A percentile compares a stretch with the other conserved stretches of the same genome.
Conservation (phyloP, 139 green algal species). For the Chlamydomonas schloesseri region DNA sequence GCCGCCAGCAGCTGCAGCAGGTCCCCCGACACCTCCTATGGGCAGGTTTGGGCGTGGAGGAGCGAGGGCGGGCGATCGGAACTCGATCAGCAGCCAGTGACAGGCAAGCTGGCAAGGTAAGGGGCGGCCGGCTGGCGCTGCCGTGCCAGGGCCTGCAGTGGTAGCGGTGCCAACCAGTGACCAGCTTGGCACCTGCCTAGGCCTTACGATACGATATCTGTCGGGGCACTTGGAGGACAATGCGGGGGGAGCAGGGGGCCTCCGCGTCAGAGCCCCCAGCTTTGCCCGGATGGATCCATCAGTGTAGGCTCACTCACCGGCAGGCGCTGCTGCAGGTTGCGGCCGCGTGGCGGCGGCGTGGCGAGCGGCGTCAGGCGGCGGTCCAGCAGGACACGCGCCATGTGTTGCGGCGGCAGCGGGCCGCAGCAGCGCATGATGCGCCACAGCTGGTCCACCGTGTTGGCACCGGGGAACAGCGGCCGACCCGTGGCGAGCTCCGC, state of each 20-base stretch:
- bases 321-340: conserved; percentile 11
- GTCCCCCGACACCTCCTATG: neutral
- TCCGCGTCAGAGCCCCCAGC: no score
- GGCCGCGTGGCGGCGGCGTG: neutral
- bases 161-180: no score
- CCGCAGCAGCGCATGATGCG: conserved; percentile 73
- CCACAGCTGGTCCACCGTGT: conserved; percentile 82
- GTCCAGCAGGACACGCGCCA: conserved; percentile 37
- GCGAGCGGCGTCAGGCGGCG: neutral
- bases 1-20: conserved; percentile 7
- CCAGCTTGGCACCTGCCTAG: no score
- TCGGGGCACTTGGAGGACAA: no score
- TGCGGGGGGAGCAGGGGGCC: no score
- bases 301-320: neutral
- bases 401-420: conserved; percentile 54
- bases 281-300: no score
- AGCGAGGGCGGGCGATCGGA: no score
- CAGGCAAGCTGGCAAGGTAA: no score
- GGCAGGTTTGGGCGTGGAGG: neutral
- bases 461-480: conserved; percentile 73
- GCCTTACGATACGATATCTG: no score
- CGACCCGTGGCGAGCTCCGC: conserved; percentile 78
- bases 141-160: no score
- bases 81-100: no score
- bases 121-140: no score